Percentiles rank a stretch among this genome's conserved stretches.
phyloP scores from a whole-genome alignment of 257 asterid species.

The Jacaranda mimosifolia region DNA sequence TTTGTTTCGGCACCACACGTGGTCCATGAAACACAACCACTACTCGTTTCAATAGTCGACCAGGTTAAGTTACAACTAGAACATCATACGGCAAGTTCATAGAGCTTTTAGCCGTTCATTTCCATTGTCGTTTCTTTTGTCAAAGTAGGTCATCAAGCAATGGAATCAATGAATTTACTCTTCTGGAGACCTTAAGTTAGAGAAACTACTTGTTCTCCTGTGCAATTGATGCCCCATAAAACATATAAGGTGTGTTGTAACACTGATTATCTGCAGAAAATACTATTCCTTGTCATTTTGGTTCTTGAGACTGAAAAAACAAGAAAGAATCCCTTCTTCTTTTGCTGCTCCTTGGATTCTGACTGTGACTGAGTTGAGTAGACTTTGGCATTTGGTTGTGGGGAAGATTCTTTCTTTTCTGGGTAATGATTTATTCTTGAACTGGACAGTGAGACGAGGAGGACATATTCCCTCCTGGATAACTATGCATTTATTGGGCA shows the following conservation, averaged over 20 bases:
- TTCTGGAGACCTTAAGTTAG: too few species aligned
- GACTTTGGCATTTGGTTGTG: background rate
- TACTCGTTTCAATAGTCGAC: background rate
- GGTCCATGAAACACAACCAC: slow-evolving; percentile 50
- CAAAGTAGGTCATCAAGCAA: background rate
- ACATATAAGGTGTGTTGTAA: slow-evolving; percentile 4
- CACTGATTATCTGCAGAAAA: slow-evolving; percentile 16
- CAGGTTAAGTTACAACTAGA: background rate
- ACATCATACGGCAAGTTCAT: background rate
- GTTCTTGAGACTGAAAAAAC: background rate
- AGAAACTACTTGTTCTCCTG: too few species aligned
- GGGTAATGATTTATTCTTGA: background rate
- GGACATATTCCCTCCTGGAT: too few species aligned
- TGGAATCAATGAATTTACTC: background rate
- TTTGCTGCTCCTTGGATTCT: background rate
- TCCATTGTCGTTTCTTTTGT: background rate
- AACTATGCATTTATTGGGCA: too few species aligned
- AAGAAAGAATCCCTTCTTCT: background rate
- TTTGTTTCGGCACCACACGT: slow-evolving; percentile 42
- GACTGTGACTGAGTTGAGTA: background rate
- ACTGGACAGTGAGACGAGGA: too few species aligned
- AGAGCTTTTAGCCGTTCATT: slow-evolving; percentile 8
- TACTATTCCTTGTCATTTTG: background rate
- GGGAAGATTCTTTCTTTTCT: background rate
- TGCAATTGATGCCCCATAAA: background rate